phyloP scores from a whole-genome alignment of 2,329 filamentous ascomycete species.

The Capronia americana region DNA sequence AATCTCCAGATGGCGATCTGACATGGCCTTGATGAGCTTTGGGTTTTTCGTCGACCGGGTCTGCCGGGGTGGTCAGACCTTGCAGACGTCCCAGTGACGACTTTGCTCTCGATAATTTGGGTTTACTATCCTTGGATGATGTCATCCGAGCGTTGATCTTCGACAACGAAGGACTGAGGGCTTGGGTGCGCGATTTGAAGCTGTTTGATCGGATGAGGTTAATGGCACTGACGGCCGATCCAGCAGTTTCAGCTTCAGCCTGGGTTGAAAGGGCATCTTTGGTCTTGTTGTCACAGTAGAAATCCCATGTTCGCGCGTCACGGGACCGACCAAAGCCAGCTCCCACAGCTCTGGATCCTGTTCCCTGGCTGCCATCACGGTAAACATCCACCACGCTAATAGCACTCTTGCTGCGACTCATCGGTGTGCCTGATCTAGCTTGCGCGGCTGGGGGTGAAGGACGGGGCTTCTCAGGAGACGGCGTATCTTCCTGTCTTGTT shows the following conservation, averaged over 20 bases:
- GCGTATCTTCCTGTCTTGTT: constrained; percentile 70
- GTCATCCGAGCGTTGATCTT: constrained; percentile 53
- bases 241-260: constrained; percentile 78
- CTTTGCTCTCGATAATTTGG: constrained; percentile 65
- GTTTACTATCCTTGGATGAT: constrained; percentile 56
- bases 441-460: constrained; percentile 55
- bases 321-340: constrained; percentile 76
- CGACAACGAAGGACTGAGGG: constrained; percentile 51
- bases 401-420: constrained; percentile 43
- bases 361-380: constrained; percentile 24
- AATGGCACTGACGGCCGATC: constrained; percentile 81
- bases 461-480: constrained; percentile 67
- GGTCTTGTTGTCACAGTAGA: constrained; percentile 80
- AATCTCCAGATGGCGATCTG: constrained; percentile 69
- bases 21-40: constrained; percentile 48
- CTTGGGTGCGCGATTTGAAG: constrained; percentile 54
- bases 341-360: constrained; percentile 41
- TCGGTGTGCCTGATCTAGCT: constrained; percentile 57
- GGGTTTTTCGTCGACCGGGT: constrained; percentile 37
- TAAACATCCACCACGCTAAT: constrained; percentile 28
- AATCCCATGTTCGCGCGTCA: constrained; percentile 89
- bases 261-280: constrained; percentile 81
- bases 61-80: constrained; percentile 44
- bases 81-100: constrained; percentile 71
- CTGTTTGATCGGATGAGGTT: constrained; percentile 77